Conservation (phyloP, 441 rosid genomes). For the Erysimum cheiri region DNA sequence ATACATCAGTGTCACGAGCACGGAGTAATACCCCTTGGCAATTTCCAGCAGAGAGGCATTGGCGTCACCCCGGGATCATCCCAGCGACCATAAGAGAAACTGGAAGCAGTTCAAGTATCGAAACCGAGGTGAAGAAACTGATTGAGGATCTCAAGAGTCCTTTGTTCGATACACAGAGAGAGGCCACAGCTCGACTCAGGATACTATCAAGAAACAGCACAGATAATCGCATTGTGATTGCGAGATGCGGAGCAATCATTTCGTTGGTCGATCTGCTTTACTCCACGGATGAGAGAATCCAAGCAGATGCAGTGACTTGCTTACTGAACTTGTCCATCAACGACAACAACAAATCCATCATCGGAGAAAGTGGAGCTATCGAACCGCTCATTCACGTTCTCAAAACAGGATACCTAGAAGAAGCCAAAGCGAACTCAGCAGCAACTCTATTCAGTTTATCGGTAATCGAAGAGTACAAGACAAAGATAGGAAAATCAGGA, state of each 20-base stretch:
- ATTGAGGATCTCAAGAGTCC: slow-evolving; percentile 68
- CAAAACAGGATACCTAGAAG: slow-evolving; percentile 78
- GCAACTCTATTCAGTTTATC: slow-evolving; percentile 91
- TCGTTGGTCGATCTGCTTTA: slow-evolving; percentile 63
- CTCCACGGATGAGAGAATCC: slow-evolving; percentile 60
- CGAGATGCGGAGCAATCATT: slow-evolving; percentile 68
- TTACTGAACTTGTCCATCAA: slow-evolving; percentile 90
- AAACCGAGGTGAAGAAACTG: slow-evolving; percentile 66
- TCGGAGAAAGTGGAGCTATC: slow-evolving; percentile 75
- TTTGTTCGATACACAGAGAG: slow-evolving; percentile 66
- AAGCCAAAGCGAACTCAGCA: slow-evolving; percentile 89
- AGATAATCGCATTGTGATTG: slow-evolving; percentile 83
- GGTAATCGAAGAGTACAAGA: slow-evolving; percentile 77
- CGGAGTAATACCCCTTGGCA: background rate
- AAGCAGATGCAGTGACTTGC: slow-evolving; percentile 85
- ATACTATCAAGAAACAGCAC: slow-evolving; percentile 75
- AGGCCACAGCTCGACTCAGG: slow-evolving; percentile 62
- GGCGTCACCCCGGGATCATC: slow-evolving; percentile 62
- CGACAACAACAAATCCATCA: slow-evolving; percentile 77
- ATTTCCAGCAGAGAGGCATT: slow-evolving; percentile 36
- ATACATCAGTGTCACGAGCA: slow-evolving; percentile 46
- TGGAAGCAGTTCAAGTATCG: slow-evolving; percentile 76
- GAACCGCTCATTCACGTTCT: slow-evolving; percentile 81
- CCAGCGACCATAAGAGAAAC: slow-evolving; percentile 65
- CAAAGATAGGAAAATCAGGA: slow-evolving; percentile 82